phyloP scores from a whole-genome alignment of 1,284 basidiomycete genomes.

The Uromyces viciae-fabae region DNA sequence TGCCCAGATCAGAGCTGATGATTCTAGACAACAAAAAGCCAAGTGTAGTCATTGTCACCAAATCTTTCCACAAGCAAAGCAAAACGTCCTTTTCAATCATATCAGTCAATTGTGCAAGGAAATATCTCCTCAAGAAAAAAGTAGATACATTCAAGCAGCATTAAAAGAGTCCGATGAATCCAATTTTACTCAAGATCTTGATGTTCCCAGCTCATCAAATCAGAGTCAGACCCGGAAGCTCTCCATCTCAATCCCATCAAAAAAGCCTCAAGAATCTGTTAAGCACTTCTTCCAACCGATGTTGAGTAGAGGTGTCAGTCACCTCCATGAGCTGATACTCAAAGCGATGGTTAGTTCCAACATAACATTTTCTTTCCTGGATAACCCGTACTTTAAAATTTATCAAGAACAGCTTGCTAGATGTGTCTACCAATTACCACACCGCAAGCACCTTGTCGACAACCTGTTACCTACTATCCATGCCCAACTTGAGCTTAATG shows the following conservation, averaged over 20 bases:
- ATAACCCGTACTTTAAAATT: constrained; percentile 2
- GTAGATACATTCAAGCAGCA: background rate
- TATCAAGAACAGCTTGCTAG: background rate
- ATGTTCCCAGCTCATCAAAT: background rate
- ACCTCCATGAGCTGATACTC: background rate
- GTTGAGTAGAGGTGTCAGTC: background rate
- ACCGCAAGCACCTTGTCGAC: background rate
- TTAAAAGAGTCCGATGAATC: background rate
- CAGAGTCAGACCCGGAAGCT: background rate
- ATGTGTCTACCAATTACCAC: background rate
- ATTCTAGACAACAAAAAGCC: background rate
- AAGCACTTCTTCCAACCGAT: background rate
- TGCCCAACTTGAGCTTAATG: background rate
- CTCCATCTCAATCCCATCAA: background rate
- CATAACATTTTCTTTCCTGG: background rate
- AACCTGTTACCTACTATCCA: background rate
- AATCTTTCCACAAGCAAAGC: background rate
- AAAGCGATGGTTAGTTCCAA: background rate
- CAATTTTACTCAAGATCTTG: background rate
- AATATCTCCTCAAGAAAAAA: background rate
- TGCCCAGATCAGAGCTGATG: background rate
- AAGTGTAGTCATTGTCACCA: constrained; percentile 14
- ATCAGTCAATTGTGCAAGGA: background rate
- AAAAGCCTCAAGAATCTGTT: background rate
- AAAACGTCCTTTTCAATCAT: background rate